Conservation (phyloP, 345 rosid species). For the Hevea brasiliensis region DNA sequence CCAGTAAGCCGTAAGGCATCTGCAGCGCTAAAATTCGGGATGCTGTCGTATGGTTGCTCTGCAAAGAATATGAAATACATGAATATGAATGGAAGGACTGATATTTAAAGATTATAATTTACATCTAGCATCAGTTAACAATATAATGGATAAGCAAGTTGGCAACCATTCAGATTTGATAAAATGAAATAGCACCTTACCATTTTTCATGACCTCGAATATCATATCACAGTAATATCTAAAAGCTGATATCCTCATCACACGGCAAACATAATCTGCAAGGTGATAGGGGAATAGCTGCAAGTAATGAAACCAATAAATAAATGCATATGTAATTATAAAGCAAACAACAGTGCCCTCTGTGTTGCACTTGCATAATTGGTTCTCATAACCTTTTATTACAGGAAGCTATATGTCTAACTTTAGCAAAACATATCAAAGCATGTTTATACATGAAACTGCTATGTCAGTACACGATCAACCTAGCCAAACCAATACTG, state of each 20-base stretch:
- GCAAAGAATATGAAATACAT: slow-evolving; percentile 38
- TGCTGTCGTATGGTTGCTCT: slow-evolving; percentile 99
- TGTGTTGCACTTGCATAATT: background rate
- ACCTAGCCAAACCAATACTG: background rate
- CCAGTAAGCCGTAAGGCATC: slow-evolving; percentile 96
- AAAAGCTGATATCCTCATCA: slow-evolving; percentile 95
- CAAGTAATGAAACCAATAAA: slow-evolving; percentile 36
- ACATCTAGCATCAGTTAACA: background rate
- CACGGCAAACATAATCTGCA: slow-evolving; percentile 95
- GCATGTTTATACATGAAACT: background rate
- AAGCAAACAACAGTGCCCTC: background rate
- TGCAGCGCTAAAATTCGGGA: slow-evolving; percentile 98
- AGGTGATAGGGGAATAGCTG: slow-evolving; percentile 98
- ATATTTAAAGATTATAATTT: background rate
- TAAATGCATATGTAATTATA: slow-evolving; percentile 21
- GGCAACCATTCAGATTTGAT: background rate
- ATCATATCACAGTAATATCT: slow-evolving; percentile 98
- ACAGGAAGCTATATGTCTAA: background rate
- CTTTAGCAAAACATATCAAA: background rate
- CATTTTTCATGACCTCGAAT: slow-evolving; percentile 96
- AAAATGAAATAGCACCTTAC: slow-evolving; percentile 39
- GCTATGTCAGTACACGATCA: background rate
- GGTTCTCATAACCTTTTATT: background rate
- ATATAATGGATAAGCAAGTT: slow-evolving; percentile 1
- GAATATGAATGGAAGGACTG: slow-evolving; percentile 13